Evolutionary conservation across 2,329 filamentous ascomycete species (phyloP).

Genomic region (Acrodontium crateriforme): DNA sequence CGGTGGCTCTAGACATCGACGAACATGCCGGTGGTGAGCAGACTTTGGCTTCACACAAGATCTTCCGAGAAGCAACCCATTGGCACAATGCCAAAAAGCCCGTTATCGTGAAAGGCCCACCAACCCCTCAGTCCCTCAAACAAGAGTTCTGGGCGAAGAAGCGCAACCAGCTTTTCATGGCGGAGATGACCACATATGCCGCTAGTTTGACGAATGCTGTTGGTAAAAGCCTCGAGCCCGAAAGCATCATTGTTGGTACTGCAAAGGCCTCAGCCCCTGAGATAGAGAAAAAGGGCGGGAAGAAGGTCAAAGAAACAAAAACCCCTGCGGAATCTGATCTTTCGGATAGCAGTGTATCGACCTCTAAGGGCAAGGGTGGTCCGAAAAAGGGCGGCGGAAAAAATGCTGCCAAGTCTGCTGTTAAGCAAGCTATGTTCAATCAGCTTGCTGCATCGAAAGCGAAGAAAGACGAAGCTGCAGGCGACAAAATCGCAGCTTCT

Average conservation of each 20-base stretch:
- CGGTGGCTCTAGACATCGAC: conserved; percentile 28
- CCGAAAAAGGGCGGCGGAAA: conserved; percentile 20
- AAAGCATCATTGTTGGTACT: conserved; percentile 42
- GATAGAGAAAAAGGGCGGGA: conserved; percentile 1
- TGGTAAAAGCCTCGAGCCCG: conserved; percentile 49
- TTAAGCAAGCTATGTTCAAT: conserved; percentile 31
- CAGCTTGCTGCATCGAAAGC: conserved; percentile 28
- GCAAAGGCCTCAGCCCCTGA: conserved; percentile 6
- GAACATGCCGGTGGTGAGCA: conserved; percentile 20
- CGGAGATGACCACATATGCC: conserved; percentile 54
- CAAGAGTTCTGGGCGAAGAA: conserved; percentile 28
- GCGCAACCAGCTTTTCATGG: conserved; percentile 51
- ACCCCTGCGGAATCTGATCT: conserved; percentile 18
- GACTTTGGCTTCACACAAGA: conserved; percentile 22
- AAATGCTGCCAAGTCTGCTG: conserved; percentile 21
- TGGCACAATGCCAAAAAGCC: conserved; percentile 49
- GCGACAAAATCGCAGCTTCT: conserved; percentile 27
- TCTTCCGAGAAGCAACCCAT: conserved; percentile 39
- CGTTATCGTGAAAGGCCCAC: conserved; percentile 28
- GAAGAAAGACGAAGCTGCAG: conserved; percentile 27
- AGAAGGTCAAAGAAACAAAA: conserved; percentile 8
- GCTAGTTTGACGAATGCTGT: conserved; percentile 53
- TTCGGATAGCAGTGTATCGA: conserved; percentile 13
- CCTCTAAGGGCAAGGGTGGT: conserved; percentile 15
- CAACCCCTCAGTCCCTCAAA: conserved; percentile 14